Evolutionary conservation across 768 basidiomycete genomes (phyloP).

Genomic region (Trametes elegans): DNA sequence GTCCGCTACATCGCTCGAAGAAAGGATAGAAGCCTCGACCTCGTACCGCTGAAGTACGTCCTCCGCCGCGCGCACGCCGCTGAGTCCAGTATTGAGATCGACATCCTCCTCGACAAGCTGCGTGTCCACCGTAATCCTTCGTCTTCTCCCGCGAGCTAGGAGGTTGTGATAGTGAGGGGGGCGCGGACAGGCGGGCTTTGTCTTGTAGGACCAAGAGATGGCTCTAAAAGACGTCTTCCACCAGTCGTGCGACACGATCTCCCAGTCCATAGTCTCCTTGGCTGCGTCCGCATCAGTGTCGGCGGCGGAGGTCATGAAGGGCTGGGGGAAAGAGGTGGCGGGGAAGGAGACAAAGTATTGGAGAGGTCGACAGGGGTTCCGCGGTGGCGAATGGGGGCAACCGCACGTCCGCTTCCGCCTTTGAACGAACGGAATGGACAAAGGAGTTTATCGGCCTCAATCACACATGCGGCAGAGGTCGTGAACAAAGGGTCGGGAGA

Average conservation of each 20-base stretch:
- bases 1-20: constrained; percentile 1
- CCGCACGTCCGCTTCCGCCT: constrained; percentile 11
- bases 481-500: constrained; percentile 15
- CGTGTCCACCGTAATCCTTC: background rate
- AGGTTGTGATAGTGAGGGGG: constrained; percentile 25
- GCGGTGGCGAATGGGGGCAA: background rate
- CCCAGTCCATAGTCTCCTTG: constrained; percentile 13
- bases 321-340: background rate
- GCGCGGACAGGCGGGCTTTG: constrained; percentile 14
- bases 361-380: constrained; percentile 10
- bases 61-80: constrained; percentile 25
- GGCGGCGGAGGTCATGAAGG: background rate
- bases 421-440: constrained; percentile 15
- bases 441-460: constrained; percentile 21
- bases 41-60: constrained; percentile 26
- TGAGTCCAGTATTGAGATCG: constrained; percentile 22
- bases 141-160: constrained; percentile 15
- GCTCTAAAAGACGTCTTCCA: constrained; percentile 21
- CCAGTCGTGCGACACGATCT: constrained; percentile 18
- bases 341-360: background rate
- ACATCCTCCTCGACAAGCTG: constrained; percentile 11
- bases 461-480: constrained; percentile 21
- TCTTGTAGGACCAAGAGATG: constrained; percentile 21
- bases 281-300: background rate
- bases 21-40: constrained; percentile 23